These are phyloP conservation scores for Pseudopithomyces chartarum DNA, from an alignment of 2,329 filamentous ascomycete genomes.

Conservation along the genomic window DNA sequence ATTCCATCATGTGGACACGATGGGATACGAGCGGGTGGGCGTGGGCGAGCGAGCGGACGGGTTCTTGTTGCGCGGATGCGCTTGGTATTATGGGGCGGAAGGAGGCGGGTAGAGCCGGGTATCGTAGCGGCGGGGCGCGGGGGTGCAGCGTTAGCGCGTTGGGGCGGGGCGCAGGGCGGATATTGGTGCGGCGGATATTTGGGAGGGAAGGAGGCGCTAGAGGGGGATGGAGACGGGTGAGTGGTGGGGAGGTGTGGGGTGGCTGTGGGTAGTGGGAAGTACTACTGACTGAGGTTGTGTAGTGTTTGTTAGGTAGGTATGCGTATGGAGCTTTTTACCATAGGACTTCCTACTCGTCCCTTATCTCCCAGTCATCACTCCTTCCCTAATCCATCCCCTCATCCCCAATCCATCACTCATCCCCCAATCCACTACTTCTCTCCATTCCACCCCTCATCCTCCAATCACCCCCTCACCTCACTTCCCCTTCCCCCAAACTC, in stretches of 20 bases:
- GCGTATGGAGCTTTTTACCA: too few species aligned
- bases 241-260: too few species aligned
- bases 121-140: constrained; percentile 6
- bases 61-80: constrained; percentile 9
- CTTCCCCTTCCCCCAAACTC: constrained; percentile 53
- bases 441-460: not conserved
- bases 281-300: too few species aligned
- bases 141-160: constrained; percentile 4
- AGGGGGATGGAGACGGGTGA: not conserved
- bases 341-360: too few species aligned
- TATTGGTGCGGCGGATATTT: constrained; percentile 20
- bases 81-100: constrained; percentile 29
- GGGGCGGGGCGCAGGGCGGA: constrained; percentile 27
- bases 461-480: constrained; percentile 44
- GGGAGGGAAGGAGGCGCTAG: not conserved
- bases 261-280: too few species aligned
- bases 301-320: too few species aligned
- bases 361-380: too few species aligned
- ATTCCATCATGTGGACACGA: constrained; percentile 17
- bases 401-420: not conserved
- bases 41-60: too few species aligned
- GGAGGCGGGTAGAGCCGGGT: constrained; percentile 30
- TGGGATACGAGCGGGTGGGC: too few species aligned
- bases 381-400: not conserved
- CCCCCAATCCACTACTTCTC: too few species aligned